Conservation (phyloP, 805 yeast genomes). For the Torulaspora franciscae region DNA sequence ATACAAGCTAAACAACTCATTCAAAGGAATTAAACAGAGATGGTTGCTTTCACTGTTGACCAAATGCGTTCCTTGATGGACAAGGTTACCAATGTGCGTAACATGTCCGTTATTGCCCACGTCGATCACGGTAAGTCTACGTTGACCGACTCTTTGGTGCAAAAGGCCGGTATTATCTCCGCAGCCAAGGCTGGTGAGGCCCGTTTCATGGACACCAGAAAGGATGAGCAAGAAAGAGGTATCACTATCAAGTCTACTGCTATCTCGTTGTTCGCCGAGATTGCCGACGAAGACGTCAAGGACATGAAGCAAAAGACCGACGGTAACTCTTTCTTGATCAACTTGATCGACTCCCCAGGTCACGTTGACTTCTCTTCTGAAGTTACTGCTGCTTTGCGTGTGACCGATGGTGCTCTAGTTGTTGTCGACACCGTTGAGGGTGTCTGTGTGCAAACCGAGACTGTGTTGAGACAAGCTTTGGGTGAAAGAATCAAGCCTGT, state of each 20-base stretch:
- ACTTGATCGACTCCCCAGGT: constrained; percentile 99
- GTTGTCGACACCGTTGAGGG: constrained; percentile 99
- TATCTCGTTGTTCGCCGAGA: constrained; percentile 87
- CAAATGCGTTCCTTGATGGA: constrained; percentile 99
- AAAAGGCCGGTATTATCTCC: constrained; percentile 98
- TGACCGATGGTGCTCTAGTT: constrained; percentile 99
- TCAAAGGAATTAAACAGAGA: constrained; percentile 16
- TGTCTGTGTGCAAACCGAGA: constrained; percentile 99
- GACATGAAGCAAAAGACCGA: constrained; percentile 80
- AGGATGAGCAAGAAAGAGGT: constrained; percentile 99
- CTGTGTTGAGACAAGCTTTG: constrained; percentile 97
- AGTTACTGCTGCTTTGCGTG: constrained; percentile 99
- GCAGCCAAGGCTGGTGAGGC: constrained; percentile 99
- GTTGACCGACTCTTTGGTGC: constrained; percentile 97
- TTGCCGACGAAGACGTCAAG: constrained; percentile 75
- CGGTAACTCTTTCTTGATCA: constrained; percentile 92
- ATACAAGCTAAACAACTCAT: constrained; percentile 14
- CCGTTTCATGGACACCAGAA: constrained; percentile 99
- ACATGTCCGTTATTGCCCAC: constrained; percentile 99
- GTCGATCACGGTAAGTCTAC: constrained; percentile 99
- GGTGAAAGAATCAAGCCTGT: constrained; percentile 99
- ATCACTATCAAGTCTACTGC: constrained; percentile 99
- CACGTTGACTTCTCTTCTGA: constrained; percentile 99
- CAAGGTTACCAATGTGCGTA: constrained; percentile 99
- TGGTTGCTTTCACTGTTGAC: constrained; percentile 57